phyloP scores from a whole-genome alignment of 2,329 filamentous ascomycete genomes.

The Ophiostoma ips region DNA sequence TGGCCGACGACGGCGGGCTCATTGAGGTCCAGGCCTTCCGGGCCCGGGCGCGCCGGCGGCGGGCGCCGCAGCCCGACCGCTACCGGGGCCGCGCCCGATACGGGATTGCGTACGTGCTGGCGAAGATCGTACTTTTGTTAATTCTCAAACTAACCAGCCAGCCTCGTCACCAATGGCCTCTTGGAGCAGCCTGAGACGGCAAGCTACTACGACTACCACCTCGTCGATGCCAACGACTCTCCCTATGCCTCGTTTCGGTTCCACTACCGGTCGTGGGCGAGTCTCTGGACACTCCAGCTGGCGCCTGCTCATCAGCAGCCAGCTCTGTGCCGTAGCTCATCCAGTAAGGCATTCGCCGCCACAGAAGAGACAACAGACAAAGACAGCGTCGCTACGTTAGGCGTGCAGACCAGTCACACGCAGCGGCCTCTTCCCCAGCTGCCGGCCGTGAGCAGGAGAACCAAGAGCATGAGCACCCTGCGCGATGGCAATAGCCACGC shows the following conservation, averaged over 20 bases:
- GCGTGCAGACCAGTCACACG: too few species aligned
- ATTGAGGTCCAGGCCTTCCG: constrained; percentile 41
- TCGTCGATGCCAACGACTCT: constrained; percentile 34
- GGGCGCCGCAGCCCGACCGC: constrained; percentile 26
- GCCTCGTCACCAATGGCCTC: constrained; percentile 38
- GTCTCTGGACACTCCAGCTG: constrained; percentile 33
- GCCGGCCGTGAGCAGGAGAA: not conserved
- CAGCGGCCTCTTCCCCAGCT: not conserved
- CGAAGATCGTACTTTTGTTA: too few species aligned
- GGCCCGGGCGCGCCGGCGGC: constrained; percentile 31
- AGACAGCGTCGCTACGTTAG: too few species aligned
- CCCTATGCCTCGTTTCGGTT: constrained; percentile 42
- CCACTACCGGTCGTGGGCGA: constrained; percentile 40
- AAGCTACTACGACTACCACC: constrained; percentile 37
- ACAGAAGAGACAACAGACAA: too few species aligned
- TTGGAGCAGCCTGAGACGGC: constrained; percentile 36
- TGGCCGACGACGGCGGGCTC: constrained; percentile 39
- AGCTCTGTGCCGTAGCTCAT: not conserved
- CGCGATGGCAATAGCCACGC: not conserved
- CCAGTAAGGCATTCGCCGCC: not conserved
- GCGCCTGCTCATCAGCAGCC: constrained; percentile 21
- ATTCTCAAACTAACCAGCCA: constrained; percentile 4
- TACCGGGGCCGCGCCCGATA: constrained; percentile 35
- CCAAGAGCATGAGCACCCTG: not conserved
- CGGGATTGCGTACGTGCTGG: constrained; percentile 26